Evolutionary conservation across 1,139 yeast species (phyloP).

Genomic region (Eremothecium gossypii): DNA sequence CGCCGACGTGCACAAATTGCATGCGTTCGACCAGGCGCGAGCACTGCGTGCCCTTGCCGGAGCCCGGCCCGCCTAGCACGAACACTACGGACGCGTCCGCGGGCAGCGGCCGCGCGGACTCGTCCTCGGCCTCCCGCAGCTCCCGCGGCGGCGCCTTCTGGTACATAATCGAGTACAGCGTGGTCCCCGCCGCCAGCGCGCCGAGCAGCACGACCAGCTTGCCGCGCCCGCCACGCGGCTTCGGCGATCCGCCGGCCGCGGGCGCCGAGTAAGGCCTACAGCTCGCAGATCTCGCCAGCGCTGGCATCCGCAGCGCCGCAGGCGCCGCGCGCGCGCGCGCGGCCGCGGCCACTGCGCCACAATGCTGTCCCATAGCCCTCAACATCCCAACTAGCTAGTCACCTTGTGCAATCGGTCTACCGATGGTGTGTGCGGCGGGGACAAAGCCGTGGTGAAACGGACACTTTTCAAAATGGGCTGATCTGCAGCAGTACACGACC

Average conservation of each 20-base stretch:
- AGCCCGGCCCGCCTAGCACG: constrained; percentile 79
- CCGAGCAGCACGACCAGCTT: constrained; percentile 28
- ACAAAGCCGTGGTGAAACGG: no score
- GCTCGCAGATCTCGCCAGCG: no score
- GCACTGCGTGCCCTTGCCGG: constrained; percentile 97
- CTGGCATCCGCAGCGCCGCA: no score
- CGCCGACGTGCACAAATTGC: constrained; percentile 80
- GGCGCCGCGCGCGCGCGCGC: no score
- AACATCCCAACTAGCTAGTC: no score
- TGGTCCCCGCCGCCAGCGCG: constrained; percentile 37
- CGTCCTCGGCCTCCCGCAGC: constrained; percentile 34
- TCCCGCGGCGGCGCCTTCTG: constrained; percentile 40
- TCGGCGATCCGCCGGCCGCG: background rate
- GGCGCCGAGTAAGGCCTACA: no score
- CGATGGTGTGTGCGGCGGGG: no score
- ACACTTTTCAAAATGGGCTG: no score
- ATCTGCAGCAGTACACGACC: no score
- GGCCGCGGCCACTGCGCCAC: no score
- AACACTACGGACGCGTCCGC: constrained; percentile 69
- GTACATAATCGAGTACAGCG: constrained; percentile 37
- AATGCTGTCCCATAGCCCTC: no score
- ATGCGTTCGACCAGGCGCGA: constrained; percentile 70
- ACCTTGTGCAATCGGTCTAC: no score
- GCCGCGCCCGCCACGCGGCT: constrained; percentile 14
- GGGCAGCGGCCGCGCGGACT: constrained; percentile 26